Evolutionary conservation across 495 filamentous ascomycete genomes (phyloP).

Genomic region (Choiromyces venosus): DNA sequence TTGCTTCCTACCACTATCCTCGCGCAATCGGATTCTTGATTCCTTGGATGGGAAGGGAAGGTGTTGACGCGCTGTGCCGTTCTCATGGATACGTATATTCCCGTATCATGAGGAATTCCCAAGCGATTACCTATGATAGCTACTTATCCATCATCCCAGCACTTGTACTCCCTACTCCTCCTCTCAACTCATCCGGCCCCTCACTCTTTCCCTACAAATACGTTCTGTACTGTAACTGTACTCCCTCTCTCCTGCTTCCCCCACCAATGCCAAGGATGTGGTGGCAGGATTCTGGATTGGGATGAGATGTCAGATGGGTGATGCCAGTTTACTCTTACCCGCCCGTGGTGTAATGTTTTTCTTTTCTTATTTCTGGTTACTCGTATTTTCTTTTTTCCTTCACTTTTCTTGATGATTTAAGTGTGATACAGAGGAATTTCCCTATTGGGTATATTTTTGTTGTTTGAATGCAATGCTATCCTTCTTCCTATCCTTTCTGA

Average conservation of each 20-base stretch:
- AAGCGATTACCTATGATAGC: background rate
- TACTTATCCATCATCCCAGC: background rate
- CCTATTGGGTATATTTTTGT: background rate
- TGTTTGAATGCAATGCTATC: background rate
- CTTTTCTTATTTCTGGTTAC: background rate
- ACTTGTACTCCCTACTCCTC: background rate
- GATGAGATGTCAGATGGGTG: conserved; percentile 1
- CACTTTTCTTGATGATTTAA: background rate
- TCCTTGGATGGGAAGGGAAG: background rate
- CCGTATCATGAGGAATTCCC: background rate
- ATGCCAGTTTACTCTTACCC: background rate
- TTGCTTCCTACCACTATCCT: background rate
- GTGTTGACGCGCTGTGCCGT: background rate
- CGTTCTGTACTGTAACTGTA: too few relatives aligned
- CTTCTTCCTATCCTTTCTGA: background rate
- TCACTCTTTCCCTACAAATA: background rate
- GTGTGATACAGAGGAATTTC: background rate
- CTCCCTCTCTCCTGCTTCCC: background rate
- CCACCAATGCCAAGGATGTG: background rate
- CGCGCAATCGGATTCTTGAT: conserved; percentile 1
- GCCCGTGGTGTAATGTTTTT: background rate
- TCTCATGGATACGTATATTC: conserved; percentile 3
- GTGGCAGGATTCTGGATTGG: background rate
- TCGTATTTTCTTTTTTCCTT: background rate
- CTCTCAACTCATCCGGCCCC: background rate